phyloP scores from a whole-genome alignment of 23 red algal genomes.

The Agarophyton chilense region DNA sequence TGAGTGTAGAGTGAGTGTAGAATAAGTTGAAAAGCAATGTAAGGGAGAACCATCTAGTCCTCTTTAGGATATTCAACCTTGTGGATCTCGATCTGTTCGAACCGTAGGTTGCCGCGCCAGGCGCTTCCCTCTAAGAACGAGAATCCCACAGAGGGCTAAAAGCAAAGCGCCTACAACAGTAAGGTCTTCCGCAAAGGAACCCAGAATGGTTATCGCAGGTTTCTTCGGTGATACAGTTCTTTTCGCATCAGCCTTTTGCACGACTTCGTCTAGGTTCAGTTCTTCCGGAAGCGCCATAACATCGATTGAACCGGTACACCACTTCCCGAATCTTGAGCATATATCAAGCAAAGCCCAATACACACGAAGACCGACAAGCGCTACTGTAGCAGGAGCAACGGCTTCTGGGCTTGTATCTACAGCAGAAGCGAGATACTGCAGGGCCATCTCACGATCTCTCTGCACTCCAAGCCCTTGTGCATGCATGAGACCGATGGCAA shows the following conservation, averaged over 20 bases:
- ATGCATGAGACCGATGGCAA: constrained; percentile 81
- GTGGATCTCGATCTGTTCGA: not conserved
- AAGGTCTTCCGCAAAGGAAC: constrained; percentile 29
- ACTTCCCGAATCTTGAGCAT: constrained; percentile 1
- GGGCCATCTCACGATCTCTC: constrained; percentile 29
- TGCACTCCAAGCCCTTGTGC: constrained; percentile 58
- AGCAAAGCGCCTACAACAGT: constrained; percentile 54
- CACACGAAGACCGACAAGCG: constrained; percentile 16
- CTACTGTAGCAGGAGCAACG: constrained; percentile 30
- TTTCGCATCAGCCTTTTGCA: not conserved
- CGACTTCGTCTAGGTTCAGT: not conserved
- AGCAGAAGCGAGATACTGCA: constrained; percentile 11
- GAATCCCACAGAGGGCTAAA: constrained; percentile 31
- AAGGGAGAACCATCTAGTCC: not conserved
- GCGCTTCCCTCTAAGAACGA: constrained; percentile 60
- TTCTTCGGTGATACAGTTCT: not conserved
- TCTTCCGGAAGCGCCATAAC: not conserved
- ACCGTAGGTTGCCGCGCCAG: constrained; percentile 34
- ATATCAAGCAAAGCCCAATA: constrained; percentile 20
- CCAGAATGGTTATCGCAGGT: not conserved
- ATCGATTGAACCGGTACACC: not conserved
- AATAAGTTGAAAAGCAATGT: not conserved
- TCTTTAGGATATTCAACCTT: not conserved
- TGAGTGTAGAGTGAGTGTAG: not conserved
- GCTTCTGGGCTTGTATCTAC: not conserved